Percentiles rank a stretch among this genome's conserved stretches.
Evolutionary conservation across 2,329 filamentous ascomycete genomes (phyloP).

Genomic region (Epichloe amarillans): DNA sequence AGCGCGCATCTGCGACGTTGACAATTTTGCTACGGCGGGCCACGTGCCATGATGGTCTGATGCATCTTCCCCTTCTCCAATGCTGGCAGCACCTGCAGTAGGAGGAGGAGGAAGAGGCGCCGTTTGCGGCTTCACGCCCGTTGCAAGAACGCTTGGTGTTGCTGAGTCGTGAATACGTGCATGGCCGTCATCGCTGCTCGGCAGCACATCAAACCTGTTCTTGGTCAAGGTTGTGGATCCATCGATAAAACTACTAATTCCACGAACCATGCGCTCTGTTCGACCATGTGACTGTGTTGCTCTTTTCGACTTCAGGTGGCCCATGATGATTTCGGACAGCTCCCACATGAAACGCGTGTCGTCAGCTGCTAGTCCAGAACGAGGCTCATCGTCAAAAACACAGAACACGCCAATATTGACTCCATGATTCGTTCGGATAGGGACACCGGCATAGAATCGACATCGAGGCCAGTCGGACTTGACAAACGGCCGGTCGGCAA

Average conservation of each 20-base stretch:
- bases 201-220: not conserved
- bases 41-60: not conserved
- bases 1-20: not conserved
- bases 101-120: not conserved
- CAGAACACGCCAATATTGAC: constrained; percentile 23
- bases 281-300: constrained; percentile 12
- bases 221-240: constrained; percentile 1
- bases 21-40: not conserved
- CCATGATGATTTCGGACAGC: constrained; percentile 16
- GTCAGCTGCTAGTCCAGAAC: constrained; percentile 9
- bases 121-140: not conserved
- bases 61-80: not conserved
- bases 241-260: constrained; percentile 18
- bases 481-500: constrained; percentile 10
- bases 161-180: constrained; percentile 11
- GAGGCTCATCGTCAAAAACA: constrained; percentile 8
- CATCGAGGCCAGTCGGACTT: constrained; percentile 6
- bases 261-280: constrained; percentile 21
- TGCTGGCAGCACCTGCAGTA: not conserved
- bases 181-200: not conserved
- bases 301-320: constrained; percentile 16
- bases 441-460: constrained; percentile 22
- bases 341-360: constrained; percentile 11
- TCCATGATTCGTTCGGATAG: constrained; percentile 19
- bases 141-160: not conserved